A percentile compares a stretch with the other conserved stretches of the same genome.
These are phyloP conservation scores for Termitomyces sp. DNA, from an alignment of 768 basidiomycete genomes.

Conservation along the genomic window DNA sequence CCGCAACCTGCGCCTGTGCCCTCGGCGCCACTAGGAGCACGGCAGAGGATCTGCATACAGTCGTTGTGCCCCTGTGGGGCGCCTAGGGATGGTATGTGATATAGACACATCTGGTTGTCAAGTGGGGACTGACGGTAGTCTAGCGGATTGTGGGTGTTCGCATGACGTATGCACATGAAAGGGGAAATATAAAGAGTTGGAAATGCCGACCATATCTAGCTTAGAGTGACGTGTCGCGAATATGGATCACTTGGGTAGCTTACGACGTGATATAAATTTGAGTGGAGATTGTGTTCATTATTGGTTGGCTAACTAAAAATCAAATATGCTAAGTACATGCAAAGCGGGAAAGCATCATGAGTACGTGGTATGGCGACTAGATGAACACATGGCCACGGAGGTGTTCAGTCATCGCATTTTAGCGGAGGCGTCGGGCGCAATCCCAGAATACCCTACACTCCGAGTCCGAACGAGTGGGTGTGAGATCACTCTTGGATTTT, in stretches of 20 bases:
- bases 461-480: not conserved
- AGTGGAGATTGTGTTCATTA: constrained; percentile 4
- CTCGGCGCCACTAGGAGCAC: not conserved
- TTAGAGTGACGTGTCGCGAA: no score
- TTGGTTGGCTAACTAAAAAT: not conserved
- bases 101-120: not conserved
- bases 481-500: constrained; percentile 84
- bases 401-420: not conserved
- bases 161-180: not conserved
- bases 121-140: not conserved
- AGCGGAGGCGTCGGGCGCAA: not conserved
- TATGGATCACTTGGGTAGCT: no score
- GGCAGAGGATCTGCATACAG: not conserved
- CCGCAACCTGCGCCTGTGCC: not conserved
- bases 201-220: not conserved
- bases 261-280: not conserved
- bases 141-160: not conserved
- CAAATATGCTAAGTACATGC: constrained; percentile 3
- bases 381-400: not conserved
- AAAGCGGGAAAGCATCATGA: constrained; percentile 1
- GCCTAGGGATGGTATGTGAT: not conserved
- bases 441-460: not conserved
- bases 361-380: not conserved
- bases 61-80: constrained; percentile 2
- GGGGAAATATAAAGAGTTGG: not conserved